Evolutionary conservation across 176 grass and related monocot species (phyloP).

Genomic region (Musa troglodytarum): DNA sequence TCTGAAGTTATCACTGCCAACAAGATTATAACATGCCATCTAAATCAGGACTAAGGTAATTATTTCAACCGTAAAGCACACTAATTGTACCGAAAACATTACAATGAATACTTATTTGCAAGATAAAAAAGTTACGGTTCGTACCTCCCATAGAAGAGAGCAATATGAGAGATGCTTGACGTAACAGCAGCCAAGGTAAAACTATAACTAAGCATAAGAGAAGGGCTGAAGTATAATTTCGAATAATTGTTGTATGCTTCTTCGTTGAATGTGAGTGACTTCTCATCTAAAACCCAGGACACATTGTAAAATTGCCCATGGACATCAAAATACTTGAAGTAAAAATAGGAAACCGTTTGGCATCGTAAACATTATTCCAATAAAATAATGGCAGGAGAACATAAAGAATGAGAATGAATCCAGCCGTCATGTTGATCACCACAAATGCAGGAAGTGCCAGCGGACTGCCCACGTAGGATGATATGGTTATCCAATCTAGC

Average conservation of each 20-base stretch:
- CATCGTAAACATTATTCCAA: slow-evolving; percentile 21
- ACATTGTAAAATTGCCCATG: slow-evolving; percentile 19
- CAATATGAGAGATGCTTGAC: not conserved
- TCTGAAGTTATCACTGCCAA: no score
- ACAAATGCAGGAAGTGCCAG: no score
- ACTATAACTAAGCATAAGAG: not conserved
- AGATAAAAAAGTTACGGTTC: no score
- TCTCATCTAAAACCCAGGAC: slow-evolving; percentile 9
- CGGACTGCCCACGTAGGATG: no score
- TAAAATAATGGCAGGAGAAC: slow-evolving; percentile 3
- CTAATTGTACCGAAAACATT: no score
- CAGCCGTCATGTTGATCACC: no score
- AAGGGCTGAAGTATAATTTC: not conserved
- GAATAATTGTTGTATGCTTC: not conserved
- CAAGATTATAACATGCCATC: no score
- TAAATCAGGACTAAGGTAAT: no score
- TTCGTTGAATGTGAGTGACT: slow-evolving; percentile 2
- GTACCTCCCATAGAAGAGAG: not conserved
- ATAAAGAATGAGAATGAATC: no score
- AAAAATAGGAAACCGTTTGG: slow-evolving; percentile 27
- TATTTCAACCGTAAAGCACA: no score
- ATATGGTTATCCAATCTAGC: no score
- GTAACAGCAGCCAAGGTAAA: not conserved
- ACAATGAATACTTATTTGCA: no score
- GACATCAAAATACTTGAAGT: not conserved